Evolutionary conservation across 768 basidiomycete species (phyloP).

Genomic region (Lactarius evosmus): DNA sequence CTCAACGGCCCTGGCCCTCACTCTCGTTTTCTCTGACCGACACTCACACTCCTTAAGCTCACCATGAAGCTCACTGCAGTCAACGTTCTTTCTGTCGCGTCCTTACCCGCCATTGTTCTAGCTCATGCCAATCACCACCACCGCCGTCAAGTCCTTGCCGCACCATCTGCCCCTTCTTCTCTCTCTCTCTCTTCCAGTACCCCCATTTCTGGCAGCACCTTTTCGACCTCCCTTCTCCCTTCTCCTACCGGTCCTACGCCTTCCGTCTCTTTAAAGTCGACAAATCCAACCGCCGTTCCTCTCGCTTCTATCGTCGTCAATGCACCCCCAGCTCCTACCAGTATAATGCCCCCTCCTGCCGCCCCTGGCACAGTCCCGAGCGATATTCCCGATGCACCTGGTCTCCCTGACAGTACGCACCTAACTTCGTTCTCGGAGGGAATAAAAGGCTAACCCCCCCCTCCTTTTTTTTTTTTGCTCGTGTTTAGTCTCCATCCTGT

Average conservation of each 20-base stretch:
- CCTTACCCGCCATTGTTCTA: constrained; percentile 42
- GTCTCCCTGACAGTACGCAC: constrained; percentile 36
- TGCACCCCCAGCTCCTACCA: constrained; percentile 43
- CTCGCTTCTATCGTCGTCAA: constrained; percentile 47
- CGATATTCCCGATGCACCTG: constrained; percentile 34
- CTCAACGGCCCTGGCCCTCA: constrained; percentile 19
- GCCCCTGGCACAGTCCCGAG: constrained; percentile 48
- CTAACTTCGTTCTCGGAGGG: background rate
- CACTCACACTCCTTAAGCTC: background rate
- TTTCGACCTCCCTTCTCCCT: constrained; percentile 4
- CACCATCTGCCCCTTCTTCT: constrained; percentile 29
- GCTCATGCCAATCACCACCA: constrained; percentile 34
- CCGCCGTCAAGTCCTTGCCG: constrained; percentile 31
- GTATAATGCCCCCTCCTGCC: constrained; percentile 45
- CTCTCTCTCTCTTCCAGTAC: constrained; percentile 19
- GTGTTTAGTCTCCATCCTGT: constrained; percentile 13
- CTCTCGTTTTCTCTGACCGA: constrained; percentile 5
- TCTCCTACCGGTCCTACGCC: constrained; percentile 31
- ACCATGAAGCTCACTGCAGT: constrained; percentile 34
- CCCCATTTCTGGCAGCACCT: background rate
- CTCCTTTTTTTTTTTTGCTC: background rate
- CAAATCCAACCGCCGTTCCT: constrained; percentile 62
- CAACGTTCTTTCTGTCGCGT: constrained; percentile 33
- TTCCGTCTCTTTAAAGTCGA: constrained; percentile 45
- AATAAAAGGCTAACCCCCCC: background rate